Percentiles rank a stretch among this genome's conserved stretches.
Evolutionary conservation across 1,139 yeast genomes (phyloP).

Genomic region (Scheffersomyces cryptocercus): DNA sequence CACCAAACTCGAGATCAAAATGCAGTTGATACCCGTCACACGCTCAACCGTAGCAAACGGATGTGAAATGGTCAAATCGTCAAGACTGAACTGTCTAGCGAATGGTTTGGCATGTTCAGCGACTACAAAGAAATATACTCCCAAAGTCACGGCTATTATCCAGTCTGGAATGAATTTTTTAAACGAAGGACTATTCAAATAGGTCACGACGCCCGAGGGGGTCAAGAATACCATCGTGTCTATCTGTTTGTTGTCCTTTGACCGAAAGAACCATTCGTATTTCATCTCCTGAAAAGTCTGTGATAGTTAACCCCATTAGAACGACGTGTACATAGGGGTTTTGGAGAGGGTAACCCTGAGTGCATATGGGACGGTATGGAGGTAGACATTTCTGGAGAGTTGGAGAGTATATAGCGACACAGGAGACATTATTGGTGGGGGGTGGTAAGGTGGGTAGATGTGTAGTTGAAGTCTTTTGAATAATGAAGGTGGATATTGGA

Average conservation of each 20-base stretch:
- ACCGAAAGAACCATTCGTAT: too few species aligned
- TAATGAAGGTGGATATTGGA: too few species aligned
- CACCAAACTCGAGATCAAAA: conserved; percentile 33
- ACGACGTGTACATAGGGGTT: too few species aligned
- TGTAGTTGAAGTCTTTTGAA: too few species aligned
- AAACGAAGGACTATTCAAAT: conserved; percentile 16
- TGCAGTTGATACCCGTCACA: conserved; percentile 43
- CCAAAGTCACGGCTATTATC: conserved; percentile 28
- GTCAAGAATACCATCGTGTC: neutral
- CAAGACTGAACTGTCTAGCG: conserved; percentile 22
- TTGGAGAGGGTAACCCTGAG: too few species aligned
- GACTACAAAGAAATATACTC: conserved; percentile 32
- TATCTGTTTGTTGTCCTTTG: conserved; percentile 10
- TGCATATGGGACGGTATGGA: too few species aligned
- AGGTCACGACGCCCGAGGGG: conserved; percentile 6
- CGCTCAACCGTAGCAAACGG: conserved; percentile 70
- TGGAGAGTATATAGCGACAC: too few species aligned
- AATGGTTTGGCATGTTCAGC: conserved; percentile 37
- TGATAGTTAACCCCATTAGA: too few species aligned
- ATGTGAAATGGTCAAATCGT: conserved; percentile 56
- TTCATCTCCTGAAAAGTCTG: too few species aligned
- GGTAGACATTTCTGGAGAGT: too few species aligned
- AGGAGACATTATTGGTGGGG: too few species aligned
- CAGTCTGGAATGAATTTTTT: conserved; percentile 32
- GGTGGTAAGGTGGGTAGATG: too few species aligned